A percentile compares a stretch with the other conserved stretches of the same genome.
phyloP scores from a whole-genome alignment of 2,329 filamentous ascomycete species.

The Hypoxylon sp. region DNA sequence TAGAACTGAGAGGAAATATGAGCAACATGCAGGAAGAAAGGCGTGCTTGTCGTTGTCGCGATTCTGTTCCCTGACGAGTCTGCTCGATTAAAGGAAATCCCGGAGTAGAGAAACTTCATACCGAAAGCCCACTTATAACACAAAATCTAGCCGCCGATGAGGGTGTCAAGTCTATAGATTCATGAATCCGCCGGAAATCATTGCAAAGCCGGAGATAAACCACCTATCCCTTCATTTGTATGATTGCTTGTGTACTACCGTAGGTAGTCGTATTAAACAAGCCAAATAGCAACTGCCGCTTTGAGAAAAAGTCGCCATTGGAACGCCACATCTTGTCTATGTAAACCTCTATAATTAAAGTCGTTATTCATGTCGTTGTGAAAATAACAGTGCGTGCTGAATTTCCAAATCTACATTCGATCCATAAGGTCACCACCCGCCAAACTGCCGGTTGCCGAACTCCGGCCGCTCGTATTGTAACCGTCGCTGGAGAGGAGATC shows the following conservation, averaged over 20 bases:
- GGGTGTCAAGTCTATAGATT: conserved; percentile 51
- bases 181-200: conserved; percentile 42
- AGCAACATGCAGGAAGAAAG: conserved; percentile 23
- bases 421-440: conserved; percentile 78
- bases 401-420: conserved; percentile 56
- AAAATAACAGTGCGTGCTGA: conserved; percentile 21
- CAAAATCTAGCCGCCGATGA: conserved; percentile 51
- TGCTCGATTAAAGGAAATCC: conserved; percentile 32
- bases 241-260: conserved; percentile 39
- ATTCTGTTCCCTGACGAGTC: conserved; percentile 27
- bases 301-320: conserved; percentile 39
- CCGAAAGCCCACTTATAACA: conserved; percentile 42
- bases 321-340: conserved; percentile 52
- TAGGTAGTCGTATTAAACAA: conserved; percentile 47
- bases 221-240: conserved; percentile 23
- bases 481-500: conserved; percentile 78
- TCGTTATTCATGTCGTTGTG: conserved; percentile 52
- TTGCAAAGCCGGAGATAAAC: conserved; percentile 37
- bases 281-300: conserved; percentile 30
- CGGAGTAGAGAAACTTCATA: conserved; percentile 36
- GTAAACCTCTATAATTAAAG: conserved; percentile 50
- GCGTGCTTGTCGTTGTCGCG: conserved; percentile 18
- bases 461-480: conserved; percentile 80
- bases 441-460: conserved; percentile 82
- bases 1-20: conserved; percentile 33